These are phyloP conservation scores for Candida dubliniensis DNA, from an alignment of 1,139 yeast genomes.

Conservation along the genomic window DNA sequence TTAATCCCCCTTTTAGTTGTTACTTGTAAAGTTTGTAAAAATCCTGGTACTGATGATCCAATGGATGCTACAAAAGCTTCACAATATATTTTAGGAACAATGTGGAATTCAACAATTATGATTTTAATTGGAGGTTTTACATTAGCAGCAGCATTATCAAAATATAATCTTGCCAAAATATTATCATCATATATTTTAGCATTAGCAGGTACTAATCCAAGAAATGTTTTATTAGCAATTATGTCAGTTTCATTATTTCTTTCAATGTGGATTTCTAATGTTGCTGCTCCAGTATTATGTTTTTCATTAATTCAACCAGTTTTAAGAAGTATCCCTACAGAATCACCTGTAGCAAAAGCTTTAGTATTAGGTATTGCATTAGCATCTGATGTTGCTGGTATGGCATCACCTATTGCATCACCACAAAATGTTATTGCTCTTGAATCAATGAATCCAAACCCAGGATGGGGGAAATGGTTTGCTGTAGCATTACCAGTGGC, in stretches of 20 bases:
- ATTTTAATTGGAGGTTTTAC: slow-evolving; percentile 90
- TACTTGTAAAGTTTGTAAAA: slow-evolving; percentile 65
- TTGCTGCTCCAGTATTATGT: slow-evolving; percentile 93
- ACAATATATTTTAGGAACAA: slow-evolving; percentile 70
- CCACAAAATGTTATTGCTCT: slow-evolving; percentile 93
- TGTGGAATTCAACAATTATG: slow-evolving; percentile 96
- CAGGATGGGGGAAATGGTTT: slow-evolving; percentile 96
- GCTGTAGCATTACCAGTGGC: slow-evolving; percentile 81
- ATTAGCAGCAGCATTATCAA: slow-evolving; percentile 88
- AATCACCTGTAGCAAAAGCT: slow-evolving; percentile 77
- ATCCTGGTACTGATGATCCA: slow-evolving; percentile 48
- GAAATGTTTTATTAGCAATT: slow-evolving; percentile 68
- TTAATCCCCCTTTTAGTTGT: slow-evolving; percentile 80
- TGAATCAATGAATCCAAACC: slow-evolving; percentile 82
- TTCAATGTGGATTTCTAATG: slow-evolving; percentile 95
- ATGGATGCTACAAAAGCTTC: slow-evolving; percentile 71
- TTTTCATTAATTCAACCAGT: slow-evolving; percentile 88
- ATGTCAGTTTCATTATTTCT: slow-evolving; percentile 84
- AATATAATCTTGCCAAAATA: slow-evolving; percentile 83
- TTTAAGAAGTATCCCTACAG: slow-evolving; percentile 75
- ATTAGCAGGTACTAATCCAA: slow-evolving; percentile 84
- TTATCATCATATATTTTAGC: slow-evolving; percentile 79
- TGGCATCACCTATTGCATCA: slow-evolving; percentile 94
- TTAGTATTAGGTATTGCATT: slow-evolving; percentile 86
- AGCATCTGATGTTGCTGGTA: slow-evolving; percentile 91